phyloP scores from a whole-genome alignment of 169 alveolate genomes.

The Sarcocystis neurona region DNA sequence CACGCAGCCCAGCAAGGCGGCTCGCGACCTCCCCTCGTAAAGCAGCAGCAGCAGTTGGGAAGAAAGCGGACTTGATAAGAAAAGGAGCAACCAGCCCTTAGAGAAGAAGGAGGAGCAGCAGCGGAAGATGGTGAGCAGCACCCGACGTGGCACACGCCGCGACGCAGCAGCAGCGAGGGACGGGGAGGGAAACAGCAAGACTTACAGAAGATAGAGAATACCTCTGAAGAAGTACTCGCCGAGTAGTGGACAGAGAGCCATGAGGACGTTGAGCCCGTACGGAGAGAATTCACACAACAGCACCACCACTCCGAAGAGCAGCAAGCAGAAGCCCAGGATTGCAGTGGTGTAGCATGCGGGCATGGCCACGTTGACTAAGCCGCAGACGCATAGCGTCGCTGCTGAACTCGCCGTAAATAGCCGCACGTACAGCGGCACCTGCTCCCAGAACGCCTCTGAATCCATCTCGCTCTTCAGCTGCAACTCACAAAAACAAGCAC shows the following conservation, averaged over 20 bases:
- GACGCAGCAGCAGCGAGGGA: not conserved
- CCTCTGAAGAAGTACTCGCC: conserved; percentile 64
- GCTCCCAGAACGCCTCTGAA: conserved; percentile 36
- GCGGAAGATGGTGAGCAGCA: not conserved
- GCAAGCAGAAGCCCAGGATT: conserved; percentile 31
- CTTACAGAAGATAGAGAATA: conserved; percentile 55
- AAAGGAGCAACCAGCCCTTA: too few species aligned
- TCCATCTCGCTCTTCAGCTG: not conserved
- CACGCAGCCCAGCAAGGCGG: too few species aligned
- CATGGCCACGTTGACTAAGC: conserved; percentile 55
- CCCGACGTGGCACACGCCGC: too few species aligned
- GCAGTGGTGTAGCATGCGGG: conserved; percentile 55
- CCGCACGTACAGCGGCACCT: conserved; percentile 60
- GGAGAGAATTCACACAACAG: conserved; percentile 60
- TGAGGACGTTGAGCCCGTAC: conserved; percentile 58
- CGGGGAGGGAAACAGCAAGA: not conserved
- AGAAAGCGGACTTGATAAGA: too few species aligned
- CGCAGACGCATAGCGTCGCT: conserved; percentile 12
- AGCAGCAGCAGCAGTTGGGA: too few species aligned
- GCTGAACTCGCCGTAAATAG: conserved; percentile 57
- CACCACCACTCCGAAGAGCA: conserved; percentile 27
- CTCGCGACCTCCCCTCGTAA: too few species aligned
- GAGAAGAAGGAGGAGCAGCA: too few species aligned
- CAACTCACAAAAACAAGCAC: not conserved
- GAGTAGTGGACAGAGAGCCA: conserved; percentile 59